Evolutionary conservation across 805 yeast species (phyloP).

Genomic region (Wickerhamiella brachini): DNA sequence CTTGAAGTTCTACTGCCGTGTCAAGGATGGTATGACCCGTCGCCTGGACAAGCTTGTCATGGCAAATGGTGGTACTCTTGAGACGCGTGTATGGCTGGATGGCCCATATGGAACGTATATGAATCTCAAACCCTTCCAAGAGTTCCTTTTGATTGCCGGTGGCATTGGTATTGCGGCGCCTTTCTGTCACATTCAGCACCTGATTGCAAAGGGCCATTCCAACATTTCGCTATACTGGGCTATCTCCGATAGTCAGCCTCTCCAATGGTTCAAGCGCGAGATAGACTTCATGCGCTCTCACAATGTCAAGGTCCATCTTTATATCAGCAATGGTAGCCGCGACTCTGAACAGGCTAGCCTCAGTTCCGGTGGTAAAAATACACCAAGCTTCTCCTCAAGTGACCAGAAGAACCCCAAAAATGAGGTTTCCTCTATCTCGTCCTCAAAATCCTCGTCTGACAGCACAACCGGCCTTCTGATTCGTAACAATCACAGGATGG

Average conservation of each 20-base stretch:
- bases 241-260: slow-evolving; percentile 37
- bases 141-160: slow-evolving; percentile 35
- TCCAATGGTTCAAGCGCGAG: slow-evolving; percentile 36
- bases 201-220: slow-evolving; percentile 3
- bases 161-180: slow-evolving; percentile 52
- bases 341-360: background rate
- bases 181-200: slow-evolving; percentile 31
- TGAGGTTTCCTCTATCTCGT: background rate
- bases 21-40: slow-evolving; percentile 46
- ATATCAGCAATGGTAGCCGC: background rate
- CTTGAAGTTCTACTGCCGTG: slow-evolving; percentile 14
- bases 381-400: background rate
- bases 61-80: slow-evolving; percentile 19
- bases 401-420: background rate
- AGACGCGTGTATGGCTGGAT: slow-evolving; percentile 32
- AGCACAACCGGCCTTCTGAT: background rate
- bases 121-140: slow-evolving; percentile 28
- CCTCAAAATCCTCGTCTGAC: background rate
- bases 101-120: slow-evolving; percentile 47
- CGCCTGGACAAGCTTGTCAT: slow-evolving; percentile 26
- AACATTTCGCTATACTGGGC: slow-evolving; percentile 45
- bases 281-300: slow-evolving; percentile 21
- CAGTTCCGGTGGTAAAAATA: background rate
- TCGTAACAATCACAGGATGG: background rate
- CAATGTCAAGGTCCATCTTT: slow-evolving; percentile 6